Evolutionary conservation across 257 asterid species (phyloP), one percentile per base, ranked within the genome.

Genomic region (Lithospermum erythrorhizon): DNA sequence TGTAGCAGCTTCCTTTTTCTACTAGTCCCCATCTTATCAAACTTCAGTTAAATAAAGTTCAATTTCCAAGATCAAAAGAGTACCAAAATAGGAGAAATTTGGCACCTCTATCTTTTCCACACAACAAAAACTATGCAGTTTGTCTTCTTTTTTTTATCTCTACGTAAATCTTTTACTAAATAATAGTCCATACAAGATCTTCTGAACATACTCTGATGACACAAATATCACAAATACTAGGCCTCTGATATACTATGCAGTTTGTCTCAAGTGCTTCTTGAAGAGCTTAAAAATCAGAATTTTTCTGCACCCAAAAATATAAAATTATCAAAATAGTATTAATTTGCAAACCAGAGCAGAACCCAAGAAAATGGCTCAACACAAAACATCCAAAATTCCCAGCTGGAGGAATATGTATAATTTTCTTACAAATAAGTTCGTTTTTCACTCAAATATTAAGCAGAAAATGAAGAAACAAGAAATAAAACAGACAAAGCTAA

Each of bases 1-100:
- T 84, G 84, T 41, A 90, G 55, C 81, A 90, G 57, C 81, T 70
- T 83, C 78, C 62, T 82, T 60, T 59, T 84, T 35, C 70, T 75
- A 21, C 91, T 82, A 21, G 55, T 76, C 68, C 59, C 74, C 79
- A 75, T 77, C 61, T 25, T 72, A 21, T 73, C 66, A 58, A 55
- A 22, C 19, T 25, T 58, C n/a, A 64, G 64, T 21, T 21, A 21
- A 18, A 17, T 5, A 15, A n/a, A 15, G 17, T 27, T 45, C 22
- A 10, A 25, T 24, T 23, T 17, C 49, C n/a, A n/a, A n/a, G 25
- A 13, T 58, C 61, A 45, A 58, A 69, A 16, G 49, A 29, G 20
- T 41, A 41, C 49, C 49, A 41, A 41, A 10, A 41, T 11, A 41
- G 49, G 49, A 9, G 49, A 41, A 41, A 41, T 41, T 13, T 41